Evolutionary conservation across 2,329 filamentous ascomycete species (phyloP).

Genomic region (Scorias spongiosa): DNA sequence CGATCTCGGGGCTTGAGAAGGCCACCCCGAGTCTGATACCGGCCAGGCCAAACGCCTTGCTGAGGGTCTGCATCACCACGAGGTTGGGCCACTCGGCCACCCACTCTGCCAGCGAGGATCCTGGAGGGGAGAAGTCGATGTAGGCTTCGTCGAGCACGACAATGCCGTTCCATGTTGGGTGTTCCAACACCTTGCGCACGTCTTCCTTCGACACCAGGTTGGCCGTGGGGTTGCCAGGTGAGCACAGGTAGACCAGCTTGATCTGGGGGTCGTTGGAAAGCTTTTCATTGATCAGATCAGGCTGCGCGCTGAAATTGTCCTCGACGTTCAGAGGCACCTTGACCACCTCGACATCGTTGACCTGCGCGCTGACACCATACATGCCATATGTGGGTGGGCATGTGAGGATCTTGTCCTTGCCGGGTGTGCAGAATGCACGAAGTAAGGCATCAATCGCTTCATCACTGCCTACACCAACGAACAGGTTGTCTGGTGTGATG

Average conservation of each 20-base stretch:
- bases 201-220: slow-evolving; percentile 61
- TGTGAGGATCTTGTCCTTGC: slow-evolving; percentile 76
- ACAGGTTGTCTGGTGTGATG: slow-evolving; percentile 69
- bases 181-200: slow-evolving; percentile 57
- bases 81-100: slow-evolving; percentile 87
- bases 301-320: slow-evolving; percentile 59
- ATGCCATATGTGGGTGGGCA: slow-evolving; percentile 98
- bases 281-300: slow-evolving; percentile 49
- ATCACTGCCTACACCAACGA: slow-evolving; percentile 90
- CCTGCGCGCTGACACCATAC: slow-evolving; percentile 86
- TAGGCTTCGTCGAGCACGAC: slow-evolving; percentile 93
- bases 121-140: slow-evolving; percentile 76
- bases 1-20: slow-evolving; percentile 62
- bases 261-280: slow-evolving; percentile 52
- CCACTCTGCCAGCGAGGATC: slow-evolving; percentile 75
- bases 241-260: slow-evolving; percentile 87
- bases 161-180: slow-evolving; percentile 89
- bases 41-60: slow-evolving; percentile 90
- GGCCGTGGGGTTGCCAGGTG: slow-evolving; percentile 87
- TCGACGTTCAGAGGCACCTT: slow-evolving; percentile 66
- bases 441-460: slow-evolving; percentile 93
- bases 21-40: slow-evolving; percentile 82
- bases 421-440: slow-evolving; percentile 82
- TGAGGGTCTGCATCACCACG: slow-evolving; percentile 96
- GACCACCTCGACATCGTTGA: slow-evolving; percentile 80